Conservation (phyloP, 2,329 filamentous ascomycete species). For the Ophiostoma quercus region DNA sequence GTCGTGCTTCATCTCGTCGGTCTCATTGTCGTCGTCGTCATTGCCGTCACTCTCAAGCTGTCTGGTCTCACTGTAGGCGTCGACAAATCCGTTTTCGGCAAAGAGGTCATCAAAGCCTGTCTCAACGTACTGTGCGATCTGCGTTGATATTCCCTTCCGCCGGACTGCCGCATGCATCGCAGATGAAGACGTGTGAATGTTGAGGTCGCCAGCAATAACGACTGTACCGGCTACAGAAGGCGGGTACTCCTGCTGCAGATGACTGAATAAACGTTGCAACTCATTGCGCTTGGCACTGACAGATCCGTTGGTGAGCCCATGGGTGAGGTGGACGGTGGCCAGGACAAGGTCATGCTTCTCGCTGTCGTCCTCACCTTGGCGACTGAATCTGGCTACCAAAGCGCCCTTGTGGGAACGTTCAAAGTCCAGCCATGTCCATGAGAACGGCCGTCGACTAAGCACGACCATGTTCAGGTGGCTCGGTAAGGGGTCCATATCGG, state of each 20-base stretch:
- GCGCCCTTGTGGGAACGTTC: slow-evolving; percentile 54
- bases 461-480: slow-evolving; percentile 58
- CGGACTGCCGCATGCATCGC: slow-evolving; percentile 51
- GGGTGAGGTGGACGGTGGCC: slow-evolving; percentile 56
- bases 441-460: slow-evolving; percentile 51
- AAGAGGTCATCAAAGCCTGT: slow-evolving; percentile 45
- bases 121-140: slow-evolving; percentile 41
- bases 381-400: slow-evolving; percentile 42
- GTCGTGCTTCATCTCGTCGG: slow-evolving; percentile 19
- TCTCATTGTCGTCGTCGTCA: slow-evolving; percentile 39
- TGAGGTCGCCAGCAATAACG: slow-evolving; percentile 60
- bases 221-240: slow-evolving; percentile 40
- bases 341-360: slow-evolving; percentile 42
- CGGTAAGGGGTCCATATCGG: slow-evolving; percentile 50
- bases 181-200: slow-evolving; percentile 54
- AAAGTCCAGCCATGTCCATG: slow-evolving; percentile 52
- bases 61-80: slow-evolving; percentile 46
- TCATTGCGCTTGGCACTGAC: slow-evolving; percentile 54
- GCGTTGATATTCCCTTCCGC: slow-evolving; percentile 48
- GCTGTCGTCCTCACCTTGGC: not conserved
- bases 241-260: slow-evolving; percentile 42
- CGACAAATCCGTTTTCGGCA: slow-evolving; percentile 43
- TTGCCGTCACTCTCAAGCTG: slow-evolving; percentile 40
- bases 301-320: slow-evolving; percentile 55
- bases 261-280: slow-evolving; percentile 44